Evolutionary conservation across 768 basidiomycete species (phyloP).

Genomic region (Phylloporus sp.): DNA sequence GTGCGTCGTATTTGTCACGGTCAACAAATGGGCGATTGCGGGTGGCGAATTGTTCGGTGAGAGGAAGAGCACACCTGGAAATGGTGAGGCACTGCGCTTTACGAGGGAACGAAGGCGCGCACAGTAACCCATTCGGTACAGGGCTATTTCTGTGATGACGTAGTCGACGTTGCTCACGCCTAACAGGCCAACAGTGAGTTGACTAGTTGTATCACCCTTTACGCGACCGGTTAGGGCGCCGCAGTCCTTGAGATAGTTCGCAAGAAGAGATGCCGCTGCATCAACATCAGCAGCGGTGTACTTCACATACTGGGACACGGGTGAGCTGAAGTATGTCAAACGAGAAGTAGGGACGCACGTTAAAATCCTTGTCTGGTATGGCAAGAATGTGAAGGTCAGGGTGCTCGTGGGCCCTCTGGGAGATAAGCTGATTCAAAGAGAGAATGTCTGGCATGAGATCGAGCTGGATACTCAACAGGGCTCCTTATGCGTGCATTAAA

Average conservation of each 20-base stretch:
- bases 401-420: constrained; percentile 14
- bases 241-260: constrained; percentile 19
- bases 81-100: neutral
- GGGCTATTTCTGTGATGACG: constrained; percentile 21
- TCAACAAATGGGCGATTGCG: constrained; percentile 44
- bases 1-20: constrained; percentile 18
- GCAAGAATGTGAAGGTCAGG: constrained; percentile 22
- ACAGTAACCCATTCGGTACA: constrained; percentile 32
- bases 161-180: constrained; percentile 27
- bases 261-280: constrained; percentile 25
- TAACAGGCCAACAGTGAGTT: constrained; percentile 23
- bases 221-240: constrained; percentile 20
- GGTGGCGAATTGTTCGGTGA: constrained; percentile 44
- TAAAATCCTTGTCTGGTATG: constrained; percentile 25
- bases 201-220: constrained; percentile 22
- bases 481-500: neutral
- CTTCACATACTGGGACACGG: constrained; percentile 16
- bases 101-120: neutral
- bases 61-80: constrained; percentile 31
- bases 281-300: constrained; percentile 25
- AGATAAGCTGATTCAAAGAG: constrained; percentile 28
- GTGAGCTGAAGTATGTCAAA: neutral
- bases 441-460: constrained; percentile 20
- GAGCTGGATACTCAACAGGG: neutral
- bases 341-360: constrained; percentile 5